Base-by-base conservation (phyloP, 345 rosid genomes). In the Iberis pinnata region DNA sequence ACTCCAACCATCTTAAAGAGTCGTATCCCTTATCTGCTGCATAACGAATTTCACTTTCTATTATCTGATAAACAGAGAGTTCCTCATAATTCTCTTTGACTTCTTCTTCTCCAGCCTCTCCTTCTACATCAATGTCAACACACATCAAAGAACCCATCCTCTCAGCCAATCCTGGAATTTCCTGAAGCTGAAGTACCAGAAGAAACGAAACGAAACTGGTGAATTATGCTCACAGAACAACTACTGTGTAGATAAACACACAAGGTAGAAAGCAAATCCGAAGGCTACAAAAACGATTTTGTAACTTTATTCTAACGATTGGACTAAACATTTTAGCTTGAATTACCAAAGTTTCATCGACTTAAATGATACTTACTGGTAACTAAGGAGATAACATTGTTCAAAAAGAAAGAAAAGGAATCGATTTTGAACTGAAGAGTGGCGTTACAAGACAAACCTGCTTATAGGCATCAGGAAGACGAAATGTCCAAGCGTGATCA, bases 401-500 rank as follows among this genome's bases (percentile, higher is more conserved):
- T n/a, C n/a, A n/a, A n/a, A n/a, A n/a, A n/a, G n/a, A n/a, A n/a
- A n/a, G n/a, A n/a, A n/a, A n/a, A n/a, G n/a, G n/a, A n/a, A n/a
- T n/a, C n/a, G n/a, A n/a, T n/a, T n/a, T n/a, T n/a, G n/a, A n/a
- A n/a, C n/a, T n/a, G 25, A 29, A 20, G 47, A 42, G 22, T 4
- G 14, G 14, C 7, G 20, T 10, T 41, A 42, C 14, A 47, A 41
- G 20, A 5, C 4, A 9, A 13, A 82, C 95, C 84, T 80, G 97
- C 35, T 76, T 80, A 44, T 49, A 67, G 27, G 96, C 95, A 61
- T 84, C 96, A 15, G 83, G 56, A 58, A 82, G 92, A 12, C 95
- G 92, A 57, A 90, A 90, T 18, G 96, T 82, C 98, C 98, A 90
- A 51, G 96, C 96, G 47, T 90, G 95, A 68, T 90, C 95, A 39